Percentiles rank a stretch among this genome's conserved stretches.
These are phyloP conservation scores for Talaromyces sp. DNA, from an alignment of 2,329 filamentous ascomycete species.

Conservation along the genomic window DNA sequence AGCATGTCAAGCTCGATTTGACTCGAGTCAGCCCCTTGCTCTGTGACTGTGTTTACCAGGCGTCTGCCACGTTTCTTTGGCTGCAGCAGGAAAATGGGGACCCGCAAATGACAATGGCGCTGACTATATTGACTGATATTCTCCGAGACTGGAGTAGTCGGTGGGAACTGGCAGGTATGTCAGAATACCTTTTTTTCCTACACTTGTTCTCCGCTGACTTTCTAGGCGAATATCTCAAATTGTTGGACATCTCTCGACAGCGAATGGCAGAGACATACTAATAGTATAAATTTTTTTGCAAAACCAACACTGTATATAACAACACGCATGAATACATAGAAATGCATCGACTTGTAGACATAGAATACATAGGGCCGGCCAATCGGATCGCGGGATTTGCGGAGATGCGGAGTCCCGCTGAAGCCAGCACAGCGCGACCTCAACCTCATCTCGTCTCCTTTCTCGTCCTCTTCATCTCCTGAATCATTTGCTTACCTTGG, in stretches of 20 bases:
- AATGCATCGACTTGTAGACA: neutral
- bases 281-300: too few relatives aligned
- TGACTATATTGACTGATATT: constrained; percentile 12
- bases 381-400: neutral
- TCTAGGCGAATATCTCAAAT: constrained; percentile 17
- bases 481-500: too few relatives aligned
- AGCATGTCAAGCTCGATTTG: constrained; percentile 11
- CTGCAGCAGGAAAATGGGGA: constrained; percentile 25
- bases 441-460: neutral
- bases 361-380: neutral
- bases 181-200: neutral
- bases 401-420: neutral
- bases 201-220: neutral
- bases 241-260: constrained; percentile 12
- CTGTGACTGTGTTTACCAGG: constrained; percentile 28
- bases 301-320: neutral
- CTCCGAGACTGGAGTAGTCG: constrained; percentile 14
- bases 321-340: neutral
- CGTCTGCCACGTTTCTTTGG: constrained; percentile 28
- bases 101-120: constrained; percentile 13
- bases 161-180: constrained; percentile 15
- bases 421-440: neutral
- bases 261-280: neutral
- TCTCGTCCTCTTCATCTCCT: neutral
- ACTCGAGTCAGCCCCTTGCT: constrained; percentile 17